Evolutionary conservation across 495 filamentous ascomycete genomes (phyloP), one percentile per base, ranked within the genome.

Genomic region (Penicillium daleae): DNA sequence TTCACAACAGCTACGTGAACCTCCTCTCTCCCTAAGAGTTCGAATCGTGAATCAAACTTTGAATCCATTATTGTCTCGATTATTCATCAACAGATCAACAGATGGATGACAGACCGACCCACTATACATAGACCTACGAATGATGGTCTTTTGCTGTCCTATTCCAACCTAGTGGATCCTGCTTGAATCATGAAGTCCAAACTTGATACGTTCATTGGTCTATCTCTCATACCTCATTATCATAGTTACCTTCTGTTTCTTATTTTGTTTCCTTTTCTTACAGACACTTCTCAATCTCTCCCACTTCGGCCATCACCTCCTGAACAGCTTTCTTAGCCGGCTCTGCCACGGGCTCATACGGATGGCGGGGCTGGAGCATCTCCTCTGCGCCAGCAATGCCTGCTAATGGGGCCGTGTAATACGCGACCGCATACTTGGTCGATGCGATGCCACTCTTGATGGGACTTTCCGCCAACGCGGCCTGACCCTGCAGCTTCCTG

Each of bases 401-500:
- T 17, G 68, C 74, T 17, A 50, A 27, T 3, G 48, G 60, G 21
- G 70, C 75, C 1, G 66, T 67, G 46, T 68, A 77, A 24, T 60
- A 64, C 0, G 81, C 79, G 0, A 84, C 83, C 0, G 83, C 88
- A 67, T 86, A 86, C 72, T 90, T 91, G 15, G 86, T 88, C 0
- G 80, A 78, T 26, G 86, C 84, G 62, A 90, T 89, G 4, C 90
- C 88, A 62, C 92, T 86, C 69, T 93, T 95, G 55, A 88, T 89
- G 5, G 86, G 86, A 85, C 90, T 94, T 78, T 96, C 92, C 19
- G 89, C 92, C 57, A 86, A 75, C 15, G 90, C 88, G 7, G 93
- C 82, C 46, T 91, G 75, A 17, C 86, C 85, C 75, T 95, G 92
- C 74, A 93, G 76, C 61, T 82, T 83, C 68, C 83, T 77, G 0